Conservation (phyloP, 805 yeast genomes). For the Metschnikowia kofuensis region DNA sequence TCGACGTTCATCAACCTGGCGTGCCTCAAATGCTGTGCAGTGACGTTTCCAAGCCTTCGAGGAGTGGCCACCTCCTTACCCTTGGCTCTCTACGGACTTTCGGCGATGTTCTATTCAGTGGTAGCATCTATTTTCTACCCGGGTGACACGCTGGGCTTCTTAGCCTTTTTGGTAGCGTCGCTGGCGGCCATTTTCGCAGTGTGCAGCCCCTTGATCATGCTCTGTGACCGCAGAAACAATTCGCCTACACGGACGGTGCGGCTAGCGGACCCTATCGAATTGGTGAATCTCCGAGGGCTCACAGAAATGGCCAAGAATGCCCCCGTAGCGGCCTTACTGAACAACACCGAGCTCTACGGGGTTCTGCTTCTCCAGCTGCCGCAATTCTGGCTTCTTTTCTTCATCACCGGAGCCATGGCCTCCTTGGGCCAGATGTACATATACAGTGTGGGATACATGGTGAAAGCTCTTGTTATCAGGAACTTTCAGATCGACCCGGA, state of each 20-base stretch:
- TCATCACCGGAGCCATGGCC: conserved; percentile 38
- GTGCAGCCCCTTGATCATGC: conserved; percentile 46
- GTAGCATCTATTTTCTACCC: conserved; percentile 51
- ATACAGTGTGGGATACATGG: conserved; percentile 45
- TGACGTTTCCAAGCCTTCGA: conserved; percentile 60
- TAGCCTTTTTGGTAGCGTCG: conserved; percentile 45
- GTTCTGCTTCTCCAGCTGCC: conserved; percentile 20
- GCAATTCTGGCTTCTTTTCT: conserved; percentile 39
- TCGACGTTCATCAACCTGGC: conserved; percentile 64
- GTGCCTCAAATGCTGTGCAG: conserved; percentile 70
- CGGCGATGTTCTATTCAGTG: conserved; percentile 65
- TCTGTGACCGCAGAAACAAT: conserved; percentile 29
- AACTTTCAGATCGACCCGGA: conserved; percentile 10
- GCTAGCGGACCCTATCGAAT: conserved; percentile 12
- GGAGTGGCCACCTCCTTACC: conserved; percentile 79
- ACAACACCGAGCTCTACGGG: conserved; percentile 12
- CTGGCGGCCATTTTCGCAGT: conserved; percentile 40
- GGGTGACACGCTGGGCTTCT: conserved; percentile 55
- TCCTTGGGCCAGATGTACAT: conserved; percentile 47
- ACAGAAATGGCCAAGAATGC: not conserved
- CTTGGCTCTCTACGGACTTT: conserved; percentile 68
- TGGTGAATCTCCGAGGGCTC: conserved; percentile 8
- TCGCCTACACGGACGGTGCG: conserved; percentile 1
- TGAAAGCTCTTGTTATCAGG: conserved; percentile 32
- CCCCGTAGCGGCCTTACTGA: not conserved